A percentile compares a stretch with the other conserved stretches of the same genome.
These are phyloP conservation scores for Cryphonectria carpinicola DNA, from an alignment of 2,329 filamentous ascomycete species.

Conservation along the genomic window DNA sequence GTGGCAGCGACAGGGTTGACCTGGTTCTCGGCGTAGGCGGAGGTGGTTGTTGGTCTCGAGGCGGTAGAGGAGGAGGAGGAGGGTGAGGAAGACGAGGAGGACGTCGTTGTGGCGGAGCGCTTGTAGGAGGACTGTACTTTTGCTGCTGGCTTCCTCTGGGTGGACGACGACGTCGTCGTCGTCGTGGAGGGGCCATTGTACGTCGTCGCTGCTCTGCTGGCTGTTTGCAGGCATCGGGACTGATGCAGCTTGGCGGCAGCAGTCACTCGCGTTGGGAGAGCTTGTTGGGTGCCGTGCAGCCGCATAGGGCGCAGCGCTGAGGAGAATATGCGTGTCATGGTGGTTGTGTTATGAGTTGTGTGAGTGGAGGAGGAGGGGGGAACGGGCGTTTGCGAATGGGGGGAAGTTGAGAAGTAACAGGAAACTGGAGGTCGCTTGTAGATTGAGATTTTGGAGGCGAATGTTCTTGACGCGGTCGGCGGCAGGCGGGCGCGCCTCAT, in stretches of 20 bases:
- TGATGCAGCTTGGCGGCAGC: slow-evolving; percentile 5
- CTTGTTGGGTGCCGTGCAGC: slow-evolving; percentile 12
- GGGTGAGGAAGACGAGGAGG: slow-evolving; percentile 7
- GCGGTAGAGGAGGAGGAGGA: background rate
- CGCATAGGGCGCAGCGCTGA: slow-evolving; percentile 25
- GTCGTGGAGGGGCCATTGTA: slow-evolving; percentile 9
- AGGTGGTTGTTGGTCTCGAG: slow-evolving; percentile 24
- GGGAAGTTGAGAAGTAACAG: slow-evolving; percentile 8
- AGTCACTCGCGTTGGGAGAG: background rate
- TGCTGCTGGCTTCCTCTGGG: slow-evolving; percentile 2
- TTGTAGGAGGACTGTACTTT: slow-evolving; percentile 20
- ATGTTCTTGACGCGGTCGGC: slow-evolving; percentile 1
- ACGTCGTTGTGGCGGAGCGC: slow-evolving; percentile 21
- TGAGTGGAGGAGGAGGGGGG: background rate
- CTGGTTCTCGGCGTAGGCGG: slow-evolving; percentile 24
- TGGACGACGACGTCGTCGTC: slow-evolving; percentile 17
- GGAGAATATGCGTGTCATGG: slow-evolving; percentile 25
- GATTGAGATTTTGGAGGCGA: background rate
- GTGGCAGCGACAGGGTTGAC: slow-evolving; percentile 18
- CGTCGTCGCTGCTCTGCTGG: slow-evolving; percentile 22
- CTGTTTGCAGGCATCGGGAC: background rate
- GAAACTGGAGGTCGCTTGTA: background rate
- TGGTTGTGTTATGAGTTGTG: background rate
- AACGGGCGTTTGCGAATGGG: background rate
- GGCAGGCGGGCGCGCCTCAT: background rate